Conservation (phyloP, 2,329 filamentous ascomycete genomes). For the Clonostachys chloroleuca region DNA sequence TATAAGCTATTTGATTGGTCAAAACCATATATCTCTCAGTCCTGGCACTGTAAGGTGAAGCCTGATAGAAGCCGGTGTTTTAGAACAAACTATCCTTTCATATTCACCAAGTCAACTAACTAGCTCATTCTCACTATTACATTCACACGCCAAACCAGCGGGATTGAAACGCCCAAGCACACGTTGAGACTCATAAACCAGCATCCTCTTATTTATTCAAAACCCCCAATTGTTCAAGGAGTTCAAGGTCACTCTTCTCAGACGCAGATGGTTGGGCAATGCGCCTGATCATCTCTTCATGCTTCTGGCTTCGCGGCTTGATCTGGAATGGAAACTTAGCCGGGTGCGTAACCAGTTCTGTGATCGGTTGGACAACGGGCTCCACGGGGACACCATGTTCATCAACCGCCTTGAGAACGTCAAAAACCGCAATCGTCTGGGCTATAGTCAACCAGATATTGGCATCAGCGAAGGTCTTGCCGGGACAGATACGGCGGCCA, state of each 20-base stretch:
- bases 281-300: conserved; percentile 6
- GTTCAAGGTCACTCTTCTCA: conserved; percentile 9
- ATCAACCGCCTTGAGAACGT: conserved; percentile 26
- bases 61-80: too few relatives aligned
- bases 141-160: too few relatives aligned
- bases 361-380: neutral
- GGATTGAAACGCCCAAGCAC: too few relatives aligned
- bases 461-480: conserved; percentile 9
- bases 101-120: too few relatives aligned
- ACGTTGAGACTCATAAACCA: too few relatives aligned
- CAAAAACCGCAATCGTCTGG: conserved; percentile 33
- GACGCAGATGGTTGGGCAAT: conserved; percentile 5
- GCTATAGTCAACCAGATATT: conserved; percentile 14
- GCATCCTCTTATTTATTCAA: too few relatives aligned
- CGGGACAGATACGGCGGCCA: conserved; percentile 11
- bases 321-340: conserved; percentile 2
- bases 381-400: conserved; percentile 12
- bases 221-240: conserved; percentile 6
- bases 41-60: too few relatives aligned
- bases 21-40: too few relatives aligned
- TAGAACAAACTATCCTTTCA: too few relatives aligned
- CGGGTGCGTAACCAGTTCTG: conserved; percentile 9
- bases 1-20: too few relatives aligned
- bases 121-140: too few relatives aligned
- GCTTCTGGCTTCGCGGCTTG: conserved; percentile 4